Base-by-base conservation (phyloP, 2,329 filamentous ascomycete species). In the Ophiocordyceps robertsii region DNA sequence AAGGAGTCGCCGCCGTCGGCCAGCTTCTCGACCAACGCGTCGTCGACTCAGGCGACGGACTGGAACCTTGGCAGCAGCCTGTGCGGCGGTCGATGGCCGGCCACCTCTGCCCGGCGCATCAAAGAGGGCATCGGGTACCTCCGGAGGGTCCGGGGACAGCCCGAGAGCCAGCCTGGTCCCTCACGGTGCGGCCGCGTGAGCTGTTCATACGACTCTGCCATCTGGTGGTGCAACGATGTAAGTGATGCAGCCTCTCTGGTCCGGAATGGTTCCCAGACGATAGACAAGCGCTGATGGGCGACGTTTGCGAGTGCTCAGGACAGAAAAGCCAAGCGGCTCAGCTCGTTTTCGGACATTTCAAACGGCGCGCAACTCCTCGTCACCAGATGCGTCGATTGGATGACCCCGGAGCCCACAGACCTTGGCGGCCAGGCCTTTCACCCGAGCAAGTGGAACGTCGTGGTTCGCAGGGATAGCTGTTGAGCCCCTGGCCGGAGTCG, bases 141-240 rank as follows among this genome's bases (percentile, higher is more conserved):
- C 19, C 24, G 37, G n/a, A 13, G 36, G 8, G 29, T 42, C 3
- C 41, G 29, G 2, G 41, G 41, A n/a, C 41, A 17, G 21, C 41
- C 41, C 8, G 30, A 9, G 6, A 38, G 30, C 37, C n/a, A 32
- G 17, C 16, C 35, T 4, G 41, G 41, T 0, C 41, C 35, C 9
- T 19, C 27, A 14, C 29, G 29, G 14, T 42, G 41, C n/a, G 41
- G 35, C 27, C 41, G 41, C 11, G 41, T 42, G 29, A 42, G 41
- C 17, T 42, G 41, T 19, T 29, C 41, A 8, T 38, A 42, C 21
- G 24, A 38, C 36, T 42, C 41, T 8, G 41, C 41, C 36, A 42
- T 42, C 29, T 42, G 41, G 41, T 42, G 41, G 41, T 42, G 41
- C 29, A 42, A 42, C n/a, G 41, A 42, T 29, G 41, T 38, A 38